A percentile compares a stretch with the other conserved stretches of the same genome.
Evolutionary conservation across 2,329 filamentous ascomycete genomes (phyloP).

Genomic region (Fusarium oxysporum): DNA sequence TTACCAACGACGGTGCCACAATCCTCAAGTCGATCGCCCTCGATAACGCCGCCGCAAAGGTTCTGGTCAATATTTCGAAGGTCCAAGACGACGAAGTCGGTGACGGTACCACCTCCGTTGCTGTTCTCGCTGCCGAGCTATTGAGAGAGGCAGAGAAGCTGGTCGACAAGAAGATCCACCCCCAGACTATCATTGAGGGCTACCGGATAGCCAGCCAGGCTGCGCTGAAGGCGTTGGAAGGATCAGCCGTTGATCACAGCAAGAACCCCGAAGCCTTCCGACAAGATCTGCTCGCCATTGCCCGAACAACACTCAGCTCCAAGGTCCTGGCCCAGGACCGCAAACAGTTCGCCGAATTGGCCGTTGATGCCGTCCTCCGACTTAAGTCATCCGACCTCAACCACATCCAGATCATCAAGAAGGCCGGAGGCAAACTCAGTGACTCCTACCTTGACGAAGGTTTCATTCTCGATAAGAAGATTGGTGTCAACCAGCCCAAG

Average conservation of each 20-base stretch:
- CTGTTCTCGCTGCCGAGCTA: conserved; percentile 93
- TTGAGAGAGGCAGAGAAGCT: conserved; percentile 96
- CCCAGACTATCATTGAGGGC: conserved; percentile 98
- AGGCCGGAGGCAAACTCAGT: conserved; percentile 95
- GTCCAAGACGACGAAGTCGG: conserved; percentile 99
- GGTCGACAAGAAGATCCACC: conserved; percentile 98
- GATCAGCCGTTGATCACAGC: conserved; percentile 90
- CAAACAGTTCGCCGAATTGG: conserved; percentile 89
- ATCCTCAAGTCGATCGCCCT: conserved; percentile 98
- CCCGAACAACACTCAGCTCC: conserved; percentile 93
- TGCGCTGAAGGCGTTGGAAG: conserved; percentile 85
- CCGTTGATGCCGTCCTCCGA: conserved; percentile 90
- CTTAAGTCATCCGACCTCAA: conserved; percentile 93
- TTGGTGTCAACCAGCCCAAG: conserved; percentile 98
- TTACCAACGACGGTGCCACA: conserved; percentile 98
- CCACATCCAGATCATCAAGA: conserved; percentile 99
- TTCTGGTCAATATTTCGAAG: conserved; percentile 98
- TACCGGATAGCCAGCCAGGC: conserved; percentile 97
- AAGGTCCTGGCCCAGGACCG: conserved; percentile 96
- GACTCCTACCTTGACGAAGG: conserved; percentile 98
- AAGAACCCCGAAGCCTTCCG: conserved; percentile 85
- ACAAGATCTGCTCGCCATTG: conserved; percentile 89
- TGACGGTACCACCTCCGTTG: conserved; percentile 97
- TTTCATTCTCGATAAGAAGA: conserved; percentile 99
- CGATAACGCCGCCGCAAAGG: conserved; percentile 98